A percentile compares a stretch with the other conserved stretches of the same genome.
phyloP scores from a whole-genome alignment of 2,329 filamentous ascomycete species.

The Calonectria leucothoes region DNA sequence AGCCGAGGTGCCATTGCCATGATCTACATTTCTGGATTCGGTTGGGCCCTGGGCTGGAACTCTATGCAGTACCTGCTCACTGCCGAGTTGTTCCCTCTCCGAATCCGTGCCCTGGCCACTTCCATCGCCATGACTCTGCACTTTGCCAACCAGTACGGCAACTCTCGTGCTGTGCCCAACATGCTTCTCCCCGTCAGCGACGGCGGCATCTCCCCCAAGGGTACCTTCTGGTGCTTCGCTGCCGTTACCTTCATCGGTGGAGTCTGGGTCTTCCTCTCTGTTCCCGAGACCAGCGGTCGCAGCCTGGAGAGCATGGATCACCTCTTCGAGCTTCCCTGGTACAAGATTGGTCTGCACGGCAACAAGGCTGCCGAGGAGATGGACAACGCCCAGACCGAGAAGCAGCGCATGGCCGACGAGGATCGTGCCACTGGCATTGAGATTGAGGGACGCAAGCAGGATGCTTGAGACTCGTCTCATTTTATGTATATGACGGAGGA shows the following conservation, averaged over 20 bases:
- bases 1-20: constrained; percentile 77
- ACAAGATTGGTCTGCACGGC: constrained; percentile 73
- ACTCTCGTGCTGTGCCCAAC: constrained; percentile 78
- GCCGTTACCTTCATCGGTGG: constrained; percentile 76
- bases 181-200: constrained; percentile 69
- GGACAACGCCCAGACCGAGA: constrained; percentile 58
- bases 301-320: constrained; percentile 77
- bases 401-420: constrained; percentile 52
- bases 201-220: constrained; percentile 67
- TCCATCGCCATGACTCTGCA: constrained; percentile 82
- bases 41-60: constrained; percentile 81
- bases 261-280: constrained; percentile 76
- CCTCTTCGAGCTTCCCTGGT: constrained; percentile 80
- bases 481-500: neutral
- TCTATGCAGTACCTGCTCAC: constrained; percentile 83
- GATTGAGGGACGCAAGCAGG: constrained; percentile 48
- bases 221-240: constrained; percentile 83
- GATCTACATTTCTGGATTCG: constrained; percentile 77
- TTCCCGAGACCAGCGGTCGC: constrained; percentile 79
- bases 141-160: constrained; percentile 84
- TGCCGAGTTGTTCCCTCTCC: constrained; percentile 80
- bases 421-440: constrained; percentile 46
- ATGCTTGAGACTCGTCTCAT: constrained; percentile 15
- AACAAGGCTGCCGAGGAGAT: constrained; percentile 62
- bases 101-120: constrained; percentile 77